Percentiles rank a stretch among this genome's conserved stretches.
Evolutionary conservation across 192 early-diverging fungal species (phyloP).

Genomic region (Umbelopsis vinacea): DNA sequence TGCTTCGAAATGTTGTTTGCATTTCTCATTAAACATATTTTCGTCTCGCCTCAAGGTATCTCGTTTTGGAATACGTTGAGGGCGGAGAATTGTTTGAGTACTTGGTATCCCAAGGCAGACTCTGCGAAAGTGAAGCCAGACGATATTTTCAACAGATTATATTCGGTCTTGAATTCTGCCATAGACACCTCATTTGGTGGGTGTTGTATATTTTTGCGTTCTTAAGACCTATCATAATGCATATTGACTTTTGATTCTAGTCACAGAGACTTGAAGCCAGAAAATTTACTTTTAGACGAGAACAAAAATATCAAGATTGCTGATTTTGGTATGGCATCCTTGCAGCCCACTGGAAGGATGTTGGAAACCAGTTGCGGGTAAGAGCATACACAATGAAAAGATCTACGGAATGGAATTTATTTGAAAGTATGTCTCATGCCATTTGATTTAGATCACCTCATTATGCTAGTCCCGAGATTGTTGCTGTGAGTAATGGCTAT

Average conservation of each 20-base stretch:
- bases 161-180: slow-evolving; percentile 66
- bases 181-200: slow-evolving; percentile 73
- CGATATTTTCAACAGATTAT: slow-evolving; percentile 79
- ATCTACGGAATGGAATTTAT: not conserved
- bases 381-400: not conserved
- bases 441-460: slow-evolving; percentile 61
- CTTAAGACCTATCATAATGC: not conserved
- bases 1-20: not conserved
- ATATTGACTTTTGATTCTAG: slow-evolving; percentile 12
- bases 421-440: not conserved
- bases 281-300: slow-evolving; percentile 65
- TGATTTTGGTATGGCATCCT: slow-evolving; percentile 90
- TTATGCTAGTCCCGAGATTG: slow-evolving; percentile 78
- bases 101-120: slow-evolving; percentile 60
- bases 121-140: slow-evolving; percentile 65
- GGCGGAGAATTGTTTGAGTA: slow-evolving; percentile 80
- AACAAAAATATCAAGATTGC: slow-evolving; percentile 77
- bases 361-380: slow-evolving; percentile 73
- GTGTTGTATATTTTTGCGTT: not conserved
- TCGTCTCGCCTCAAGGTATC: slow-evolving; percentile 43
- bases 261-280: slow-evolving; percentile 95
- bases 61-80: slow-evolving; percentile 70
- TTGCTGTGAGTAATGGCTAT: slow-evolving; percentile 44
- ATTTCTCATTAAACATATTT: slow-evolving; percentile 9
- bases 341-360: slow-evolving; percentile 50